Evolutionary conservation across 352 stramenopile genomes (phyloP), one percentile per base, ranked within the genome.

Genomic region (Pythium aphanidermatum): DNA sequence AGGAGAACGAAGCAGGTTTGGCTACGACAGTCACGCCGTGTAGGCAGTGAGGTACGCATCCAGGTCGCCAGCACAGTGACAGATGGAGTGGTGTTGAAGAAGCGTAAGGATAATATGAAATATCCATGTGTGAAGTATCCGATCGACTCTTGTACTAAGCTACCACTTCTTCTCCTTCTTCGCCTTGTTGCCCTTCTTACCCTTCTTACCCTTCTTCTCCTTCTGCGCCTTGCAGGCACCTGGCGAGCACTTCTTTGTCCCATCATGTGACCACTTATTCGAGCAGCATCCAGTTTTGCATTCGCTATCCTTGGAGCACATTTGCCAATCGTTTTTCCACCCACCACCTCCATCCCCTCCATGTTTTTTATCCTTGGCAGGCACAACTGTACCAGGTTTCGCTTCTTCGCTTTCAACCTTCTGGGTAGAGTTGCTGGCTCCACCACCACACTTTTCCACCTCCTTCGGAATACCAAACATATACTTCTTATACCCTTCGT

Each of bases 391-490:
- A 9, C 14, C 36, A 23, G 36, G 36, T 13, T 28, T 9, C 16
- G 8, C 20, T 11, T 43, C 21, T 13, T 27, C 36, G 16, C 36
- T 17, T 17, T 19, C 32, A 13, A 8, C n/a, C 7, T 13, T 38
- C 31, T 23, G 11, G 3, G 43, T 47, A 2, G 29, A 30, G 25
- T 47, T 55, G 3, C 38, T 48, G 1, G 42, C 51, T n/a, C 50
- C 52, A 4, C 65, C 62, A 24, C 65, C 54, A 38, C 71, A 83
- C 13, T 50, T 42, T 17, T 80, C 46, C 1, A 83, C 46, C n/a
- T 68, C 60, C 6, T 51, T 66, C 5, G 68, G 70, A 16, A 78
- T 42, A 19, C 70, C 70, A 44, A 71, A 83, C 28, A 68, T 47
- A 46, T 83, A 83, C 40, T 66, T 50, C 19, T 65, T 55, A 33